Evolutionary conservation across 1,139 yeast genomes (phyloP), one percentile per base, ranked within the genome.

Genomic region (Blastobotrys ciferrii): DNA sequence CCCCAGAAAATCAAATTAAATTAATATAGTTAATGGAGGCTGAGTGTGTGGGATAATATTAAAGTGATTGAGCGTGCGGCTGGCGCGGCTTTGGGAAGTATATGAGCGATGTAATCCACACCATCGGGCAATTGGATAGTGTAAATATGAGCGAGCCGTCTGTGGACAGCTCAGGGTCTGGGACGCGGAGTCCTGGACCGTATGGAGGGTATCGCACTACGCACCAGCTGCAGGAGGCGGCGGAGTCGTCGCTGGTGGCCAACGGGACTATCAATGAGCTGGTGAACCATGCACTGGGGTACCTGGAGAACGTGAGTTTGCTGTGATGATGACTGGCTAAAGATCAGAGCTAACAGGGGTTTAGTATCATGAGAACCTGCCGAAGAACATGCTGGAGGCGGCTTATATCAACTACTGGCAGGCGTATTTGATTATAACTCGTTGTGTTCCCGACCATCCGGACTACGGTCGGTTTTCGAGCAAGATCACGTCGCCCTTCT

Each of bases 351-450:
- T 18, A 25, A 17, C 28, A 28, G 12, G 28, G 11, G 13, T 5
- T 18, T 42, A 28, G 32, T 38, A 38, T n/a, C 31, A 38, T 19
- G 53, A 55, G 25, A 51, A 51, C 25, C 38, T 55, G 20, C 55
- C 59, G 19, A 50, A 49, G 23, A 55, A 58, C n/a, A 50, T 60
- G 43, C 45, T 51, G 32, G 63, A 61, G 48, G 56, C 61, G 12
- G 58, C 60, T 17, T 57, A 53, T 45, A 49, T 59, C 33, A 58
- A 58, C 47, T 58, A 48, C 37, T 58, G 61, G 46, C 58, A 53
- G 11, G 56, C 62, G 15, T 42, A 49, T 35, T 42, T 50, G 15
- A 40, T 60, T 36, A 51, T 61, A 25, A 53, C 56, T 20, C 49
- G 52, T 23, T 51, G 55, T 14, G 59, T 61, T 15, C 65, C 64